Conservation (phyloP, 345 rosid species). For the Heritiera fomes region DNA sequence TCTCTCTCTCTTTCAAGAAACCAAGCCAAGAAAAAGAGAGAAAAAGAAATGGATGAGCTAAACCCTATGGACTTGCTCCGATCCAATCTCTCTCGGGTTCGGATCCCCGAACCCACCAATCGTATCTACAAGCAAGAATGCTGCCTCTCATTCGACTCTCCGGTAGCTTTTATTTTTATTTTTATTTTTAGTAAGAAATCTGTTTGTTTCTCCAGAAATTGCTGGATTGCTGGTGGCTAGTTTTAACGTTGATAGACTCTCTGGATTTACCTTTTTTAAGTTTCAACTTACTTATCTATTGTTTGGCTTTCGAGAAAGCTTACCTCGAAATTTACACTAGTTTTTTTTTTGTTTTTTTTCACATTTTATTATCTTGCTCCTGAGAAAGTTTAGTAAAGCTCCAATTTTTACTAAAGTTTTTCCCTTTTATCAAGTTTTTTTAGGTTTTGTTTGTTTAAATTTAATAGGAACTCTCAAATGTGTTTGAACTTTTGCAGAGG, state of each 20-base stretch:
- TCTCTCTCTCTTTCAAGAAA: background rate
- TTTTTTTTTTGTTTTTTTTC: background rate
- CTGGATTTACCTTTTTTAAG: background rate
- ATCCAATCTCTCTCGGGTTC: conserved; percentile 90
- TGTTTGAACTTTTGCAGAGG: conserved; percentile 54
- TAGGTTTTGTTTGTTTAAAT: background rate
- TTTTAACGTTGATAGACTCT: background rate
- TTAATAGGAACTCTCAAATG: background rate
- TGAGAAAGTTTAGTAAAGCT: background rate
- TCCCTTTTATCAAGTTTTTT: background rate
- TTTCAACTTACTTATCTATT: background rate
- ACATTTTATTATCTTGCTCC: conserved; percentile 8
- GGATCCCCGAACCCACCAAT: conserved; percentile 97
- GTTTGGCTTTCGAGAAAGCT: conserved; percentile 8
- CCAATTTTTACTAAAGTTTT: background rate
- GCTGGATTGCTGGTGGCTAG: background rate
- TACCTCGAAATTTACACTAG: background rate
- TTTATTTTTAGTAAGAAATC: background rate
- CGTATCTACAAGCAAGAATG: conserved; percentile 98
- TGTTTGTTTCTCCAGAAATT: conserved; percentile 23
- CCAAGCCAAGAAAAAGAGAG: background rate
- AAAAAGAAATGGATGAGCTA: conserved; percentile 5
- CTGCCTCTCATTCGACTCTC: conserved; percentile 91
- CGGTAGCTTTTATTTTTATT: conserved; percentile 42
- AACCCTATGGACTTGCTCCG: conserved; percentile 86